These are phyloP conservation scores for Gossypium turneri DNA, from an alignment of 345 rosid species.

Conservation along the genomic window DNA sequence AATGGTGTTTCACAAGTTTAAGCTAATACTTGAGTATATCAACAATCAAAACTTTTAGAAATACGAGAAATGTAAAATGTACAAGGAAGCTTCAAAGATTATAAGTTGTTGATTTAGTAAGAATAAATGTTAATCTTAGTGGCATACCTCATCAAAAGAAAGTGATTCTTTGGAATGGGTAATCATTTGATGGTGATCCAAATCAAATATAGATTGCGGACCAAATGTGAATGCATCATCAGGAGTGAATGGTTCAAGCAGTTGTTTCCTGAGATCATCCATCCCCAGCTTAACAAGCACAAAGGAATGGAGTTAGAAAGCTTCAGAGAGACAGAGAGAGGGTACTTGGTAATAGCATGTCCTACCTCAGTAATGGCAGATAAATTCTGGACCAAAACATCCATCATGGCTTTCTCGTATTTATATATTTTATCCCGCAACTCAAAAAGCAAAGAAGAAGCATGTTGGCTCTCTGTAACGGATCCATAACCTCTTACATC, in stretches of 20 bases:
- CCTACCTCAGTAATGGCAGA: slow-evolving; percentile 56
- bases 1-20: background rate
- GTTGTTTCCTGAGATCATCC: slow-evolving; percentile 59
- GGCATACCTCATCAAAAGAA: slow-evolving; percentile 82
- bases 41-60: background rate
- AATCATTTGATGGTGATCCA: slow-evolving; percentile 41
- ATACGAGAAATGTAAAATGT: background rate
- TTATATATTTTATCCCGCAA: slow-evolving; percentile 49
- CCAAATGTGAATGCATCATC: slow-evolving; percentile 84
- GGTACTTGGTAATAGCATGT: slow-evolving; percentile 1
- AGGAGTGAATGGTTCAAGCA: slow-evolving; percentile 74
- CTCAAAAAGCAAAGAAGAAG: slow-evolving; percentile 48
- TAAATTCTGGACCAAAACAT: slow-evolving; percentile 49
- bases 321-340: background rate
- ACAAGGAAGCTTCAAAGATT: background rate
- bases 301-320: slow-evolving; percentile 14
- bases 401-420: slow-evolving; percentile 39
- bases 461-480: slow-evolving; percentile 53
- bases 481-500: slow-evolving; percentile 73
- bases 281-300: slow-evolving; percentile 47
- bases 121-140: background rate
- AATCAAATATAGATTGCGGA: slow-evolving; percentile 39
- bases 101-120: background rate
- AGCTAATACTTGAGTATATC: background rate
- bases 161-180: slow-evolving; percentile 62